These are phyloP conservation scores for Rosa rugosa DNA, from an alignment of 306 rosid species.

Conservation along the genomic window DNA sequence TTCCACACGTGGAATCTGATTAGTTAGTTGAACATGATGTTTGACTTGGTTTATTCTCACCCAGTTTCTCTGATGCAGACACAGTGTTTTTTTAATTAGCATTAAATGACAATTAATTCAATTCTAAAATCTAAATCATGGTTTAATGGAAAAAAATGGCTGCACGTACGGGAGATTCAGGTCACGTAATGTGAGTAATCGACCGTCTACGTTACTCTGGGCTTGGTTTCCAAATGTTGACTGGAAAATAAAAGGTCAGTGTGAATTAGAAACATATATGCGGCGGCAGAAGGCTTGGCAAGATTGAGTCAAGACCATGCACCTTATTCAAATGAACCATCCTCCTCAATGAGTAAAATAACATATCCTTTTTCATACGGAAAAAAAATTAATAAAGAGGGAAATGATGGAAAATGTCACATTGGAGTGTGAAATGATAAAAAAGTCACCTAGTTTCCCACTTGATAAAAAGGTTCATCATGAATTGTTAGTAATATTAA, in stretches of 20 bases:
- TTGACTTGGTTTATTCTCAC: neutral
- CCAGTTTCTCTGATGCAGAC: neutral
- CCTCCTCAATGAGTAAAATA: neutral
- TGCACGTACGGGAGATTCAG: slow-evolving; percentile 1
- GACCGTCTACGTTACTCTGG: neutral
- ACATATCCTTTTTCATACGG: neutral
- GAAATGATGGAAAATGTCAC: too few relatives aligned
- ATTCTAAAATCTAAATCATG: neutral
- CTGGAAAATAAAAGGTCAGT: neutral
- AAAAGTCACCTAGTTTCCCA: too few relatives aligned
- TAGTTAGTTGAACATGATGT: neutral
- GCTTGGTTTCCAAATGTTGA: neutral
- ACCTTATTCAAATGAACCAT: neutral
- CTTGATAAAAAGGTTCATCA: too few relatives aligned
- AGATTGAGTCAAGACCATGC: neutral
- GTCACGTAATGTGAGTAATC: neutral
- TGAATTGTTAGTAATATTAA: too few relatives aligned
- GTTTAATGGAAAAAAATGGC: neutral
- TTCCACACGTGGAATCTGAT: slow-evolving; percentile 7
- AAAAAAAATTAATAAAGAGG: neutral
- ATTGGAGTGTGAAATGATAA: too few relatives aligned
- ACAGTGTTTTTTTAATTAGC: neutral
- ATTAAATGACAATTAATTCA: neutral
- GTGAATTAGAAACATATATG: neutral
- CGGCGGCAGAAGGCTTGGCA: neutral